phyloP scores from a whole-genome alignment of 495 filamentous ascomycete genomes.

The Bryoglossum gracile region DNA sequence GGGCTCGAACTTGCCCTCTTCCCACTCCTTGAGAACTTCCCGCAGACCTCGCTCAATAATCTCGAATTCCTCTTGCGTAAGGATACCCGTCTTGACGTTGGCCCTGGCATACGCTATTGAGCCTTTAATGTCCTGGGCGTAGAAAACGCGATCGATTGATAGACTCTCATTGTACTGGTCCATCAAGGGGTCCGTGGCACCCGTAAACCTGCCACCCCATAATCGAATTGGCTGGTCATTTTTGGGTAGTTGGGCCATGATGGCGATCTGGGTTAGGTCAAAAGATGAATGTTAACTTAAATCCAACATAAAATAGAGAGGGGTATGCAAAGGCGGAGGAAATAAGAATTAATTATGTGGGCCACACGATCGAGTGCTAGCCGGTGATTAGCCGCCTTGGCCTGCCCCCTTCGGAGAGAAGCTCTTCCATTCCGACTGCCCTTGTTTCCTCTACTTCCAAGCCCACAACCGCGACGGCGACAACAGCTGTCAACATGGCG shows the following conservation, averaged over 20 bases:
- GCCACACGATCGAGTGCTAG: neutral
- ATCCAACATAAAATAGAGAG: neutral
- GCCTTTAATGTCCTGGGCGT: slow-evolving; percentile 77
- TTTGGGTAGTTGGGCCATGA: slow-evolving; percentile 25
- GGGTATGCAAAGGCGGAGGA: neutral
- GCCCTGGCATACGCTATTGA: slow-evolving; percentile 85
- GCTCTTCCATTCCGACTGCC: neutral
- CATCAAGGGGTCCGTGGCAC: slow-evolving; percentile 84
- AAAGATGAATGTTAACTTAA: neutral
- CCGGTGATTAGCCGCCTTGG: neutral
- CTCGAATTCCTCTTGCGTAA: slow-evolving; percentile 66
- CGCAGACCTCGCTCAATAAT: slow-evolving; percentile 69
- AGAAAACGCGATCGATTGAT: slow-evolving; percentile 76
- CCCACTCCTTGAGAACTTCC: slow-evolving; percentile 72
- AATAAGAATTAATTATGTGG: neutral
- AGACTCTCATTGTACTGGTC: slow-evolving; percentile 82
- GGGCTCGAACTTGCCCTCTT: slow-evolving; percentile 48
- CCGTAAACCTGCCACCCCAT: slow-evolving; percentile 79
- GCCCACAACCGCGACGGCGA: slow-evolving; percentile 29
- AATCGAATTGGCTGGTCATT: slow-evolving; percentile 47
- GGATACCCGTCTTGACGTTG: slow-evolving; percentile 67
- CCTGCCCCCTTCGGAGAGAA: neutral
- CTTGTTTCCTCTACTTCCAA: no score
- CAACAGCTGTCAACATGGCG: slow-evolving; percentile 35
- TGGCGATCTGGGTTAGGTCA: neutral